Base-by-base conservation (phyloP, 1,139 yeast species). In the Scheffersomyces stambukii region DNA sequence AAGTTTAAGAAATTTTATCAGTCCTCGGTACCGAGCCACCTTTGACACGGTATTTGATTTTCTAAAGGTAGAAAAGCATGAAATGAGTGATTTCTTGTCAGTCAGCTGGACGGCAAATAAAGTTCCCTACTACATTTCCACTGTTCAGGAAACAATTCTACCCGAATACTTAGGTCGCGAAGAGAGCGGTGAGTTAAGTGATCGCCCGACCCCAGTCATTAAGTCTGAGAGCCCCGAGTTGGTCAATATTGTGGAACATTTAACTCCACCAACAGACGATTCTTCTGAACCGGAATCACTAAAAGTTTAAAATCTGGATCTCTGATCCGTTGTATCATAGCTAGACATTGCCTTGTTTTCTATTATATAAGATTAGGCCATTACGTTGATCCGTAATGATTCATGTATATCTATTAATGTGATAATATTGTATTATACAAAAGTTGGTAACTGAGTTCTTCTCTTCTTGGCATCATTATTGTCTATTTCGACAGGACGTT, bases 81-180 rank as follows among this genome's bases (percentile, higher is more conserved):
- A 74, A 33, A 79, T 85, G 60, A 76, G 77, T 25, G 75, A 76
- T 29, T 77, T 76, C 40, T 70, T 64, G 31, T 61, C 88, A 17
- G 96, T 88, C 10, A 82, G 94, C 35, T 88, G 96, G 96, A 86
- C 96, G 0, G 83, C 83, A 19, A 80, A 77, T 32, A 86, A 88
- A 27, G 93, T 91, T 2, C 80, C 77, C 7, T 86, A 83, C 54
- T 86, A 73, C 51, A 75, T 86, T 8, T 76, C 93, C 6, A 83
- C 89, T 3, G 85, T 84, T 3, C 70, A 77, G 48, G 60, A 57
- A 1, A 52, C 54, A 2, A 52, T 58, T 14, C 46, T 55, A 32
- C 50, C 54, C 2, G 62, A 57, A 29, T 58, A 54, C 32, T 44
- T 56, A 12, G 25, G 35, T 11, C 28, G 36, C 17, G 40, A 38